Evolutionary conservation across 306 rosid genomes (phyloP).

Genomic region (Phaseolus lunatus): DNA sequence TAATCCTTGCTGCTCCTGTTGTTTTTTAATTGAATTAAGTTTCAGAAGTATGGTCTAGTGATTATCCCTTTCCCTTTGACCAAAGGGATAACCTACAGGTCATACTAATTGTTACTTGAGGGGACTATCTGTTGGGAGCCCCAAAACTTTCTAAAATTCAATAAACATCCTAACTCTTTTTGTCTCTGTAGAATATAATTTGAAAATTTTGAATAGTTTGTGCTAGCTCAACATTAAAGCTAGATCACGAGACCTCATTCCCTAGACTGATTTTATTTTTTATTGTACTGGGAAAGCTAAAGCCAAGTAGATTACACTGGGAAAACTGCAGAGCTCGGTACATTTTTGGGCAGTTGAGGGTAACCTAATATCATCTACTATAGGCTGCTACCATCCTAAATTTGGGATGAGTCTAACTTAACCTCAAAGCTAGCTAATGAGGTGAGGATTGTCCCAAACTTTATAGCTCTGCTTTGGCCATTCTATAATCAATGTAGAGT

Average conservation of each 20-base stretch:
- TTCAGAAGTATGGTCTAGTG: slow-evolving; percentile 21
- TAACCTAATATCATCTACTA: neutral
- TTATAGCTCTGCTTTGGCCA: neutral
- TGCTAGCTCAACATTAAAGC: neutral
- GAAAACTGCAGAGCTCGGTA: neutral
- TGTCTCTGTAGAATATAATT: neutral
- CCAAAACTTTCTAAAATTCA: neutral
- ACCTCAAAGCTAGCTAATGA: neutral
- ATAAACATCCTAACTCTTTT: no score
- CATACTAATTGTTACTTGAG: neutral
- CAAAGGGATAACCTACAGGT: neutral
- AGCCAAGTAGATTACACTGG: neutral
- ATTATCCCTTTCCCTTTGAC: slow-evolving; percentile 10
- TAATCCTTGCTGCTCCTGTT: neutral
- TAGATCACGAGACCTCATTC: neutral
- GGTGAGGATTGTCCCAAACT: neutral
- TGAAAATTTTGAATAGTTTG: neutral
- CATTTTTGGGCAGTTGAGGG: neutral
- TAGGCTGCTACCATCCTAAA: neutral
- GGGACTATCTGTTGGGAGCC: neutral
- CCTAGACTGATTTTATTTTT: neutral
- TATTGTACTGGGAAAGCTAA: neutral
- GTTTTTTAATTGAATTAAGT: slow-evolving; percentile 24
- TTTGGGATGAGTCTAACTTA: neutral
- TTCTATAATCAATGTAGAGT: neutral